Evolutionary conservation across 2,329 filamentous ascomycete genomes (phyloP), one percentile per base, ranked within the genome.

Genomic region (Colletotrichum ledebouriae): DNA sequence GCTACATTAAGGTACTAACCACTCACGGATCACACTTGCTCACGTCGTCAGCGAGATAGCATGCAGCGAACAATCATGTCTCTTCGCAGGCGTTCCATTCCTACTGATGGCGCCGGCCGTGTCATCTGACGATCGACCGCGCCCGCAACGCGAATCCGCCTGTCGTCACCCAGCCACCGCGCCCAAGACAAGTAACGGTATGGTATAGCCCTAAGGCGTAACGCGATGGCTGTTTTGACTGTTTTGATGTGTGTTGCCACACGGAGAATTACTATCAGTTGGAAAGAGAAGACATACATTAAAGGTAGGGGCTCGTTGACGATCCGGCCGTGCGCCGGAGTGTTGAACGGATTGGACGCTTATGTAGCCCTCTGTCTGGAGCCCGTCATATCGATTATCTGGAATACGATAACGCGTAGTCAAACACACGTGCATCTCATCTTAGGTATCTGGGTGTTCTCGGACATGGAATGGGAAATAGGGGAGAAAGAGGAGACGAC

Each of bases 71-170:
- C 53, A 68, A 60, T 65, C 49, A 42, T 65, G 47, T 56, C 41
- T 47, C 25, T 65, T 65, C 65, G 61, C 49, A 59, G 37, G 34
- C 52, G 61, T 68, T 68, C 65, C 65, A 68, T 68, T 68, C 65
- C 65, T 59, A 41, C 42, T 49, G 34, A 65, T 44, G 61, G 61
- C 65, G 61, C 29, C 25, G 59, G 15, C 41, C 17, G 60, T 68
- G 65, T 68, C 61, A 68, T 68, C 65, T 65, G 65, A 68, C 61
- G 56, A 46, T 25, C 65, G 47, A 62, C 59, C 59, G 49, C 59
- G 56, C 33, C 65, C 55, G 49, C 42, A 59, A 60, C 42, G 46
- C 60, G 41, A 46, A 39, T 34, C 41, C n/a, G 11, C 22, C 42
- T 58, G 61, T 50, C 42, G 65, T 68, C 65, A 61, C 56, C 37